Percentiles rank a stretch among this genome's conserved stretches.
These are phyloP conservation scores for Anisogramma anomala DNA, from an alignment of 2,329 filamentous ascomycete species.

Conservation along the genomic window DNA sequence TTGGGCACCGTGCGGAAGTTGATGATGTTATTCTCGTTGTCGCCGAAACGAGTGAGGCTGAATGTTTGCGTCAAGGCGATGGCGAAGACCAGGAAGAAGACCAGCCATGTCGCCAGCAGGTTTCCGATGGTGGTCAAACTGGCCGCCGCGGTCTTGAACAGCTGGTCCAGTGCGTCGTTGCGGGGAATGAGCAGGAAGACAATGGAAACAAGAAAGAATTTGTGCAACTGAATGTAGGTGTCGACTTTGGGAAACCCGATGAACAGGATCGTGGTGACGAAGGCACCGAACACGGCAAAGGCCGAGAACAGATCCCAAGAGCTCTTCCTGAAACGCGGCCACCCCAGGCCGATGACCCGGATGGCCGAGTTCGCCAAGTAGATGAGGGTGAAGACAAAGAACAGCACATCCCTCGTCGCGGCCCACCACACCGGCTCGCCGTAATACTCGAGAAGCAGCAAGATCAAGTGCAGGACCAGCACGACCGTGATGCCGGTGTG, in stretches of 20 bases:
- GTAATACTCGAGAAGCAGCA: slow-evolving; percentile 80
- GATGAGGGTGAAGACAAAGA: slow-evolving; percentile 68
- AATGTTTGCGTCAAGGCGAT: slow-evolving; percentile 96
- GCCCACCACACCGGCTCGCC: slow-evolving; percentile 64
- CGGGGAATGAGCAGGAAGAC: slow-evolving; percentile 84
- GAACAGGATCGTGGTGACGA: slow-evolving; percentile 69
- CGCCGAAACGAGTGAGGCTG: slow-evolving; percentile 79
- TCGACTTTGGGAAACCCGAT: slow-evolving; percentile 48
- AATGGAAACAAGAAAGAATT: slow-evolving; percentile 84
- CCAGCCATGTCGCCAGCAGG: slow-evolving; percentile 89
- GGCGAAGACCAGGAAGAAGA: slow-evolving; percentile 90
- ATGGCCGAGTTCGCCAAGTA: slow-evolving; percentile 76
- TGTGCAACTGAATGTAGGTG: slow-evolving; percentile 71
- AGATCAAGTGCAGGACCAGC: slow-evolving; percentile 68
- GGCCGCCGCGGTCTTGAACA: slow-evolving; percentile 96
- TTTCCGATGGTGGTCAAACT: slow-evolving; percentile 86
- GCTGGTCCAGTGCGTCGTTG: slow-evolving; percentile 92
- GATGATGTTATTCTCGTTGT: slow-evolving; percentile 60
- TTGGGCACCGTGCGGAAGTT: slow-evolving; percentile 94
- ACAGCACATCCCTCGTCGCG: slow-evolving; percentile 57
- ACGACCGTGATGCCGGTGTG: slow-evolving; percentile 69
- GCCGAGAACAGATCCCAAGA: slow-evolving; percentile 93
- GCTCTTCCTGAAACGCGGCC: slow-evolving; percentile 81
- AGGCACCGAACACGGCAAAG: slow-evolving; percentile 65
- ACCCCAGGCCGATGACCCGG: slow-evolving; percentile 77